Conservation (phyloP, 2,329 filamentous ascomycete species). For the Xylaria sp. region DNA sequence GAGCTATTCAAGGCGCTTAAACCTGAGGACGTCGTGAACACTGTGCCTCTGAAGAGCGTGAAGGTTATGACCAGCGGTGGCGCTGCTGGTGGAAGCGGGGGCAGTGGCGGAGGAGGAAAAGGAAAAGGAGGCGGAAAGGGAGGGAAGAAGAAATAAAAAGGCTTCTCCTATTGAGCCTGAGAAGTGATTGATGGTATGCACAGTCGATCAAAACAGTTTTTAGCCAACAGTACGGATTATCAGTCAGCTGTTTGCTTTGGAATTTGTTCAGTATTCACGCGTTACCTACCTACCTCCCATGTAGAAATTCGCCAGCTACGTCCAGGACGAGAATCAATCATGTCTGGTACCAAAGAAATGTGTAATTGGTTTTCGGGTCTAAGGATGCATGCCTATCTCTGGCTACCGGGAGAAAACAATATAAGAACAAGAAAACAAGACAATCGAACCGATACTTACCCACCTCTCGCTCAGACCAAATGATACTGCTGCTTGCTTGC, state of each 20-base stretch:
- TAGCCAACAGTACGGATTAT: too few species aligned
- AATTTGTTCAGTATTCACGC: neutral
- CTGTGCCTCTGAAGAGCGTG: constrained; percentile 73
- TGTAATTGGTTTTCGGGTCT: too few species aligned
- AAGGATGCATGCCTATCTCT: too few species aligned
- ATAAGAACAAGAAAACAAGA: neutral
- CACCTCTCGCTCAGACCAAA: neutral
- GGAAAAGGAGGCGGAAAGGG: constrained; percentile 34
- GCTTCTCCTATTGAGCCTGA: neutral
- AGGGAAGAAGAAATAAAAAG: constrained; percentile 37
- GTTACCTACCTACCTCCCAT: too few species aligned
- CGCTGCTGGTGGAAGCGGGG: constrained; percentile 35
- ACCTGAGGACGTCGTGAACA: constrained; percentile 74
- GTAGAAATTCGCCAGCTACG: too few species aligned
- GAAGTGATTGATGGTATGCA: neutral
- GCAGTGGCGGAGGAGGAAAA: constrained; percentile 33
- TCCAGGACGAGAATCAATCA: too few species aligned
- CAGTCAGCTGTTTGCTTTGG: neutral
- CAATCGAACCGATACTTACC: neutral
- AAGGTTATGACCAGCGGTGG: constrained; percentile 70
- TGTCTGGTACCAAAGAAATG: too few species aligned
- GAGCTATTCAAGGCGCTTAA: constrained; percentile 78
- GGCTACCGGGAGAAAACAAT: neutral
- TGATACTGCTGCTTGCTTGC: neutral
- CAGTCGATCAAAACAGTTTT: neutral